These are phyloP conservation scores for Juglanconis juglandina DNA, from an alignment of 2,329 filamentous ascomycete genomes.

Conservation along the genomic window DNA sequence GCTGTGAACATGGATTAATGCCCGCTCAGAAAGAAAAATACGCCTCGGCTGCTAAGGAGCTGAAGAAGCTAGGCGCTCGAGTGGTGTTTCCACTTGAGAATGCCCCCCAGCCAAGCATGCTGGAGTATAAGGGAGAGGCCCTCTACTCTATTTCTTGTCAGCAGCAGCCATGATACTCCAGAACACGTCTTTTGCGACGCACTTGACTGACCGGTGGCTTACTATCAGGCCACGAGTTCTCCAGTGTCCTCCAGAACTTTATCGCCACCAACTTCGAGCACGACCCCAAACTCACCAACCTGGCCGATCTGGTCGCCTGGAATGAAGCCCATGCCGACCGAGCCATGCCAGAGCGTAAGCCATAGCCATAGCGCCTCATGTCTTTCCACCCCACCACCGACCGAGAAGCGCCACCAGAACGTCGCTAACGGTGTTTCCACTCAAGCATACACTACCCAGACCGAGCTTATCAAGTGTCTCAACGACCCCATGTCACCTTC, in stretches of 20 bases:
- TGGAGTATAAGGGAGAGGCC: slow-evolving; percentile 14
- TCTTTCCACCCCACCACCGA: background rate
- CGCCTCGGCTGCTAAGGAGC: slow-evolving; percentile 13
- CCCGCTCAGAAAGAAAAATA: slow-evolving; percentile 15
- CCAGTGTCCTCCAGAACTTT: slow-evolving; percentile 11
- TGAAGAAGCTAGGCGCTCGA: slow-evolving; percentile 16
- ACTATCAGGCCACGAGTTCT: slow-evolving; percentile 16
- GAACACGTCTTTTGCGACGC: background rate
- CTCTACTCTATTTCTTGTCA: slow-evolving; percentile 20
- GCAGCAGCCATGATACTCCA: background rate
- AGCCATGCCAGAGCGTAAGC: slow-evolving; percentile 22
- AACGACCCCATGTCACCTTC: slow-evolving; percentile 15
- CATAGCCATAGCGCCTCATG: background rate
- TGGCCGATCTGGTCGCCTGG: slow-evolving; percentile 23
- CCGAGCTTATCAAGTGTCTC: slow-evolving; percentile 14
- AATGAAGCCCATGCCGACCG: slow-evolving; percentile 21
- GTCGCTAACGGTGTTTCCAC: too few species aligned
- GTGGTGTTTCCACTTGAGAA: slow-evolving; percentile 17
- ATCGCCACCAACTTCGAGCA: slow-evolving; percentile 16
- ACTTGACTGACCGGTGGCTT: background rate
- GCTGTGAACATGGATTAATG: too few species aligned
- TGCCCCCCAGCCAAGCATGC: slow-evolving; percentile 3
- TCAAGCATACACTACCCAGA: slow-evolving; percentile 16
- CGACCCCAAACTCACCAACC: slow-evolving; percentile 14
- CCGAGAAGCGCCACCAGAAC: too few species aligned